Base-by-base conservation (phyloP, 1,284 basidiomycete species). In the Lentinus polychrous region DNA sequence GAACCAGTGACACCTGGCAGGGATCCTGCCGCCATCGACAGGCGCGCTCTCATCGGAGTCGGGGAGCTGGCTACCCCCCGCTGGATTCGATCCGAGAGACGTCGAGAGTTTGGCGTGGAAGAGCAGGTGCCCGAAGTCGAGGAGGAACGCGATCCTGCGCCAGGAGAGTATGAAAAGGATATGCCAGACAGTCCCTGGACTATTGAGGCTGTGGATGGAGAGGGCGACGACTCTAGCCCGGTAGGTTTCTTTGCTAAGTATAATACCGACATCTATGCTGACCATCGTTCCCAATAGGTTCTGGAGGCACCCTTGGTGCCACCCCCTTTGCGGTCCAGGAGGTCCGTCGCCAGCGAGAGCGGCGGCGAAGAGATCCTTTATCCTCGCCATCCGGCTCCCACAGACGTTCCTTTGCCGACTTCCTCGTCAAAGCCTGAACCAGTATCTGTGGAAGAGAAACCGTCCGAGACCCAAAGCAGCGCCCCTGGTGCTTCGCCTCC, bases 1-100 rank as follows among this genome's bases (percentile, higher is more conserved):
- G 78, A 83, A 52, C 81, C 83, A 10, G 66, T 79, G 23, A 90
- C 88, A 0, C 87, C 88, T n/a, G 81, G 74, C 36, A 75, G 77
- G 55, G 87, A 93, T 67, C 89, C 90, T 10, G 81, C 87, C 8
- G 68, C 74, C 53, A 92, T 94, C 55, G 94, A 99, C 70, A 78
- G 95, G 48, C 79, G 84, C 14, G 89, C 83, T 20, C 79, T 98
- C 36, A 83, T 98, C 47, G 95, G 95, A 17, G 89, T 98, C 8
- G 95, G 95, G 34, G 95, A 98, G 68, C 79, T 98, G n/a, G 76
- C 93, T 6, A 98, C 95, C n/a, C 95, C 95, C 34, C 80, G 94
- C 54, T 99, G 94, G 94, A 77, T 79, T 48, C 71, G 70, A 55
- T 62, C 58, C 60, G 49, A 55, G 52, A 43, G 60, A 61, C 27